Evolutionary conservation across 2,329 filamentous ascomycete genomes (phyloP).

Genomic region (Fusarium poae): DNA sequence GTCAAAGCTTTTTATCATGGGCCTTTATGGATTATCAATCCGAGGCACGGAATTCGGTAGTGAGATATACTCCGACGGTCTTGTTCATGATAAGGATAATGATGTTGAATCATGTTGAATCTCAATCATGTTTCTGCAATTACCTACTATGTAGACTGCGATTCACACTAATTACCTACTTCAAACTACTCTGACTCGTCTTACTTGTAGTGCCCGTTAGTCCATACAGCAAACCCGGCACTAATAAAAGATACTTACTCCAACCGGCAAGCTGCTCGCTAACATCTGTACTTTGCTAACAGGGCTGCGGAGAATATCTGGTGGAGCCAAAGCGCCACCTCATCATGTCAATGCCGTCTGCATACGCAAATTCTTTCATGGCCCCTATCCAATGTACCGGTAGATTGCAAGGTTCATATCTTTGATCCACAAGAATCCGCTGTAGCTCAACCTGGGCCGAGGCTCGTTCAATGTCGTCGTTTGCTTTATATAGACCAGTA

Average conservation of each 20-base stretch:
- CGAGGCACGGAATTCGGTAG: constrained; percentile 34
- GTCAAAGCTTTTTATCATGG: constrained; percentile 12
- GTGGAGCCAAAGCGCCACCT: constrained; percentile 13
- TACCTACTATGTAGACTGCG: no score
- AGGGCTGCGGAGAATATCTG: constrained; percentile 19
- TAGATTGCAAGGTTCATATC: constrained; percentile 20
- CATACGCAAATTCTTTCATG: constrained; percentile 26
- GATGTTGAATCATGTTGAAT: no score
- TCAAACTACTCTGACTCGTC: not conserved
- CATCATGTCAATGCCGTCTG: constrained; percentile 17
- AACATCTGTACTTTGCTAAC: constrained; percentile 3
- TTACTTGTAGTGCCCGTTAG: not conserved
- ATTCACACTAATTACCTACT: not conserved
- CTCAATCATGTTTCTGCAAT: not conserved
- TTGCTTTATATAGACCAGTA: constrained; percentile 39
- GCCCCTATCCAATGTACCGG: constrained; percentile 11
- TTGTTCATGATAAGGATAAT: no score
- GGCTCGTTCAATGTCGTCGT: constrained; percentile 1
- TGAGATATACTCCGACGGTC: constrained; percentile 3
- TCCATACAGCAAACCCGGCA: not conserved
- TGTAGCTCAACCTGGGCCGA: constrained; percentile 19
- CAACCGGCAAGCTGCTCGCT: not conserved
- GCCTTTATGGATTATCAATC: constrained; percentile 2
- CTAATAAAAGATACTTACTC: not conserved
- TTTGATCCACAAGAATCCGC: constrained; percentile 11